These are phyloP conservation scores for Calvatia gigantea DNA, from an alignment of 768 basidiomycete species.

Conservation along the genomic window DNA sequence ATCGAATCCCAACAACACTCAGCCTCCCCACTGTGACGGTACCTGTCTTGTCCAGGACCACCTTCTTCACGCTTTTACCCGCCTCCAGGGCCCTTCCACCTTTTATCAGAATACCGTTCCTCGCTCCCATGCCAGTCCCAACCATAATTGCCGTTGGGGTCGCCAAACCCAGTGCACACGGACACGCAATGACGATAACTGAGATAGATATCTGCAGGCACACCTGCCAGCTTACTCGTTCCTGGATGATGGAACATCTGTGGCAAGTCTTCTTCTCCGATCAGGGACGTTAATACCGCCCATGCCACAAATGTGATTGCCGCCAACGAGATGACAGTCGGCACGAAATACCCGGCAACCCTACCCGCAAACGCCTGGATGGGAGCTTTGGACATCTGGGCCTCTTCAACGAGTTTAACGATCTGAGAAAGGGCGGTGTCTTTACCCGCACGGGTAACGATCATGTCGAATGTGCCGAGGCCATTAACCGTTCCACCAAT, in stretches of 20 bases:
- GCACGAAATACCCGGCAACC: conserved; percentile 94
- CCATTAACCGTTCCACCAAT: conserved; percentile 98
- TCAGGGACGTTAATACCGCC: conserved; percentile 66
- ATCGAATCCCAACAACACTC: conserved; percentile 69
- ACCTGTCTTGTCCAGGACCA: conserved; percentile 96
- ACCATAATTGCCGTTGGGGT: conserved; percentile 99
- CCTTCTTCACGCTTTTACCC: conserved; percentile 73
- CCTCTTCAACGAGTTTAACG: conserved; percentile 94
- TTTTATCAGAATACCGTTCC: conserved; percentile 97
- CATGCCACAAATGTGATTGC: conserved; percentile 78
- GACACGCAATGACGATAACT: conserved; percentile 97
- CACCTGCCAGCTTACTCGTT: conserved; percentile 76
- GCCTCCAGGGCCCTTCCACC: conserved; percentile 94
- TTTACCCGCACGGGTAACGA: conserved; percentile 91
- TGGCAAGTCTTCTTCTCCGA: conserved; percentile 64
- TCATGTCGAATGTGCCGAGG: conserved; percentile 92
- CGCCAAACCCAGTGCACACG: conserved; percentile 92
- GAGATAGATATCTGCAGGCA: conserved; percentile 97
- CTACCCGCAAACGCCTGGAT: conserved; percentile 96
- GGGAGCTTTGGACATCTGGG: conserved; percentile 96
- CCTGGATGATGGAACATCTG: conserved; percentile 83
- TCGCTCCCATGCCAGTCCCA: conserved; percentile 94
- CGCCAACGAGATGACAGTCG: conserved; percentile 81
- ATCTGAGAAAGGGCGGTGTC: conserved; percentile 97
- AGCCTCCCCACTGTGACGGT: conserved; percentile 96